These are phyloP conservation scores for Talaromyces rugulosus DNA, from an alignment of 2,329 filamentous ascomycete genomes.

Conservation along the genomic window DNA sequence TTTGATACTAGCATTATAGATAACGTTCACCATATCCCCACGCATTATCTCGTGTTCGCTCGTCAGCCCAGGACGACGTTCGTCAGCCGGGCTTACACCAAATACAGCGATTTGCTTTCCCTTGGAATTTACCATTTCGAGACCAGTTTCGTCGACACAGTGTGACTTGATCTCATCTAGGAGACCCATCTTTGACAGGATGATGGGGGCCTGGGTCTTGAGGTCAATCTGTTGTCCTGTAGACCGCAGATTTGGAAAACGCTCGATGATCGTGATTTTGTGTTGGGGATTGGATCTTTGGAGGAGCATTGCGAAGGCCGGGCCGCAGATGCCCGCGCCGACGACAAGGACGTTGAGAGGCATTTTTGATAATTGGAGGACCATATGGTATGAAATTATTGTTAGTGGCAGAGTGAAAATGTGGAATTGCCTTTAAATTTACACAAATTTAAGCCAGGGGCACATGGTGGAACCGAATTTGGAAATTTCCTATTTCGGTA, in stretches of 20 bases:
- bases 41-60: constrained; percentile 60
- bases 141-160: constrained; percentile 47
- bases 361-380: not conserved
- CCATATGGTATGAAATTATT: not conserved
- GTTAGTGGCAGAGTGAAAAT: not conserved
- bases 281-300: constrained; percentile 27
- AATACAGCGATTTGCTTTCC: constrained; percentile 40
- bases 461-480: not conserved
- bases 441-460: not conserved
- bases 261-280: constrained; percentile 40
- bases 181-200: constrained; percentile 51
- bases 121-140: constrained; percentile 39
- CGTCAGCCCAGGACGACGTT: constrained; percentile 45
- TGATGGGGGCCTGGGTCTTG: constrained; percentile 47
- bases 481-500: not conserved
- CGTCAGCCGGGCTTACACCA: constrained; percentile 35
- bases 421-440: not conserved
- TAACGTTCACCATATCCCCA: constrained; percentile 50
- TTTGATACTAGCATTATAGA: constrained; percentile 43
- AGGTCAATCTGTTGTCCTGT: constrained; percentile 54
- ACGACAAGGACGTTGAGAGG: constrained; percentile 46
- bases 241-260: constrained; percentile 38
- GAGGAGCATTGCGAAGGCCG: constrained; percentile 49
- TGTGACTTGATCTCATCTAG: constrained; percentile 36
- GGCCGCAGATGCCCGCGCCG: constrained; percentile 38